Evolutionary conservation across 2,329 filamentous ascomycete species (phyloP), one percentile per base, ranked within the genome.

Genomic region (Fusarium clavum): DNA sequence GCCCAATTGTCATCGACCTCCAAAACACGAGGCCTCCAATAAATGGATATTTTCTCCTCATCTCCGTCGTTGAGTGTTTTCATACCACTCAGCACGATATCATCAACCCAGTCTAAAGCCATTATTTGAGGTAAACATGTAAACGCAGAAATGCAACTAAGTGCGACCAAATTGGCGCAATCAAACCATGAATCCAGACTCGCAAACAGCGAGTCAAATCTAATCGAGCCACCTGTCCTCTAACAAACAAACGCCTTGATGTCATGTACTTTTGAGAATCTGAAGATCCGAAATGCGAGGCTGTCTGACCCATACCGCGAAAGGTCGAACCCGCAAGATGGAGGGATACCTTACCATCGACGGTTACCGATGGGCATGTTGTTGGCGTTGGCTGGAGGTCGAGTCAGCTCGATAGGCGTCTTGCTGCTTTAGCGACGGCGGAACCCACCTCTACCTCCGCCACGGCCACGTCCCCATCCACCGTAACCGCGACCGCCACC

Each of bases 401-500:
- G 70, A 73, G 78, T 80, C 78, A 80, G 78, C 77, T 78, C 79
- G 71, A 73, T 73, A 67, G 72, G 75, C 67, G 75, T 73, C 72
- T 70, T 67, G 67, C 70, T 69, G 72, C 57, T 71, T 77, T 75
- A 79, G 69, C 75, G 77, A 71, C 78, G 77, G 69, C 79, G 77
- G 73, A 75, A 82, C 81, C 78, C 81, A 84, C 85, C 84, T 79
- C 85, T 83, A 75, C 84, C 83, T 73, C 79, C 81, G 55, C 83
- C 82, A 74, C 91, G 87, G 72, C 91, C 87, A 73, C 91, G 89
- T 76, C 91, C 87, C 79, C 91, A 91, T 76, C 92, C 90, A 77
- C 91, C 89, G 77, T 88, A 91, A 71, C 91, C 87, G 77, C 92
- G 89, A 73, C 92, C 89, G 70, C 91, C 89, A 64, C 94, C 93